Conservation (phyloP, 169 alveolate species). For the Plasmodium cynomolgi region DNA sequence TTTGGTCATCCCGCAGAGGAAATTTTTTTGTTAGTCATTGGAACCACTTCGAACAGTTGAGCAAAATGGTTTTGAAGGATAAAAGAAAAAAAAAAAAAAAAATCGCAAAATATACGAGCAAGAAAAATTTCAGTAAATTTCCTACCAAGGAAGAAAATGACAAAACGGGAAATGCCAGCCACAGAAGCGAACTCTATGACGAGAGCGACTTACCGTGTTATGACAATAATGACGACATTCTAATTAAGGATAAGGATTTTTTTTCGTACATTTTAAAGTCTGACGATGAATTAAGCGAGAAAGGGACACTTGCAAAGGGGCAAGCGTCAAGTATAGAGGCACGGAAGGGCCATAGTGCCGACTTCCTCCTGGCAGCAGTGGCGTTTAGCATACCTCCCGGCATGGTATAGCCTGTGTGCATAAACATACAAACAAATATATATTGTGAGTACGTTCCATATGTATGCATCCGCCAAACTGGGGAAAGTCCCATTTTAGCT, state of each 20-base stretch:
- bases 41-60: neutral
- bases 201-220: conserved; percentile 38
- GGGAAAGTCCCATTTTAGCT: neutral
- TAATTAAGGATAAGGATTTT: conserved; percentile 27
- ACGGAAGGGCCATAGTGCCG: conserved; percentile 6
- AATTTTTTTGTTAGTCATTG: neutral
- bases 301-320: neutral
- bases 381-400: conserved; percentile 67
- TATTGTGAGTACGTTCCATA: neutral
- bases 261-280: conserved; percentile 15
- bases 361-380: conserved; percentile 27
- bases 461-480: neutral
- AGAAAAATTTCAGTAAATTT: neutral
- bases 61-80: conserved; percentile 54
- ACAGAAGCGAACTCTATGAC: neutral
- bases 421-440: neutral
- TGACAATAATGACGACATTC: conserved; percentile 40
- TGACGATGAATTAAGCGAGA: conserved; percentile 3
- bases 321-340: neutral
- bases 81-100: conserved; percentile 20
- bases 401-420: neutral
- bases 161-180: neutral
- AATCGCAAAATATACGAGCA: conserved; percentile 2
- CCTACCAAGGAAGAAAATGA: conserved; percentile 14
- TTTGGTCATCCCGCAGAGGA: neutral